Evolutionary conservation across 2,329 filamentous ascomycete genomes (phyloP), one percentile per base, ranked within the genome.

Genomic region (Botryotinia narcissicola): DNA sequence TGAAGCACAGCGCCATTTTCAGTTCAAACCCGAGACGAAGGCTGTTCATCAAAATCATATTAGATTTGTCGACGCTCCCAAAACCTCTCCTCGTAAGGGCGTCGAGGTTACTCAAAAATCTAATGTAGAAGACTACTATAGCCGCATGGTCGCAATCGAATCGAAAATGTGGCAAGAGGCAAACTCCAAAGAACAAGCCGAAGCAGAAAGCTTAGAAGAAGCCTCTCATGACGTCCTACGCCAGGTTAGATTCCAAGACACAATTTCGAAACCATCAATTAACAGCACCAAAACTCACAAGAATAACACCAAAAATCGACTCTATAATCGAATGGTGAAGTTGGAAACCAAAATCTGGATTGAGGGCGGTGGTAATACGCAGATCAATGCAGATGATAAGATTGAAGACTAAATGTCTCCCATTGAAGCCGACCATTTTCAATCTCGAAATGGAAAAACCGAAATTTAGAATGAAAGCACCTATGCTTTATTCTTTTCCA

Each of bases 401-500:
- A 32, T 7, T 35, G 16, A 32, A 5, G 18, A 5, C 16, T 16
- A 35, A 18, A 54, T 18, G n/a, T 32, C n/a, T 9, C 3, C 54
- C 18, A 22, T 10, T 20, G 7, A 9, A 32, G 7, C 18, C n/a
- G 22, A 10, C 1, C 29, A 59, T 59, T 18, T 9, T 2, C 54
- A 35, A 32, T 22, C 4, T 2, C 8, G 8, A 35, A 35, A 35
- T 35, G 7, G 16, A 12, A 18, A 12, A 8, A 10, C 7, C 0
- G 1, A 10, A 59, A 3, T 22, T 4, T 32, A 20, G 29, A 32
- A 2, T 10, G 18, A 4, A 7, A 1, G 8, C 0, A 29, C 18
- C 2, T 5, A 4, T 4, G 54, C 16, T 35, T 12, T 6, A 35
- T 20, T 0, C 29, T 6, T 18, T 22, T 1, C 3, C 32, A n/a